Evolutionary conservation across 148 eudicot genomes (phyloP), one percentile per base, ranked within the genome.

Genomic region (Persicaria tinctoria): DNA sequence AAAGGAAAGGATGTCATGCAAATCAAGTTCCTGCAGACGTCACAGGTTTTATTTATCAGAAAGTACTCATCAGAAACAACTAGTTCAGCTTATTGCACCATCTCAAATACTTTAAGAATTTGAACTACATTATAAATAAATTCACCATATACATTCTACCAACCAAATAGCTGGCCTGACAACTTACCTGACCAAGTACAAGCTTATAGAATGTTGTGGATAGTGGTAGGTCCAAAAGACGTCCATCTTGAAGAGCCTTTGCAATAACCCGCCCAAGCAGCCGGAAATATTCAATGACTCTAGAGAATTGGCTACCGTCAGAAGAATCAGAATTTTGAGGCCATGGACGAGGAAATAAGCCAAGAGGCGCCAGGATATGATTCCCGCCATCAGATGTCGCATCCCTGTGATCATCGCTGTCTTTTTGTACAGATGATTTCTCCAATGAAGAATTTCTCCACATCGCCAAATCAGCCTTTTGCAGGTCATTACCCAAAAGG

Each of bases 201-300:
- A 90, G 92, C 83, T 95, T 95, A 86, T 88, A 92, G 73, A 95
- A 95, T 18, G 97, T 88, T 50, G 82, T 87, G 11, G 97, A 92
- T 79, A 96, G 79, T 9, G 97, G 89, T 38, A 96, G 78, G 79
- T 96, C 99, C 83, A 96, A 82, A 76, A 96, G 91, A 76, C 99
- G 86, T 62, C 97, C 99, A 85, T 96, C 99, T 83, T 96, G 99
- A 80, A 96, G 93, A 82, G 99, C 99, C 86, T 96, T 96, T 44
- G 99, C 99, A 88, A 90, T 89, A 46, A 96, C 97, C 73, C 97
- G 83, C 41, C 99, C 99, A 81, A 96, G 88, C 74, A 96, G 82
- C 64, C 93, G 84, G 76, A 89, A 96, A 83, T 96, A 81, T 53
- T 92, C 97, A 44, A 86, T 77, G 1, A 78, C 91, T 80, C 92